phyloP scores from a whole-genome alignment of 2,329 filamentous ascomycete species.

The Keithomyces neogunnii region DNA sequence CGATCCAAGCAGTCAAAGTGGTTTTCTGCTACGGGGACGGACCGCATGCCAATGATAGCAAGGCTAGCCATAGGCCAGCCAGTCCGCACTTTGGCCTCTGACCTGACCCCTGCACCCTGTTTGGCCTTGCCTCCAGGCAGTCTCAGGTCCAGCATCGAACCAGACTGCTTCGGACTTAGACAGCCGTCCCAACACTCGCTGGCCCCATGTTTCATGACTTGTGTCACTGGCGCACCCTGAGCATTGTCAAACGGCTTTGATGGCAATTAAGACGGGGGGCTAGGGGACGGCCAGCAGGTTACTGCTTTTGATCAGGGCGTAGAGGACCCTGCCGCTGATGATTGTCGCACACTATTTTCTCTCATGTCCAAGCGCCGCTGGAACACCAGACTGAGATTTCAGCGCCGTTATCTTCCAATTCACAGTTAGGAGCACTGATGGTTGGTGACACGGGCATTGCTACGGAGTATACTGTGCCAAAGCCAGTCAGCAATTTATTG shows the following conservation, averaged over 20 bases:
- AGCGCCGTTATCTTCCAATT: background rate
- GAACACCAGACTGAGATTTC: background rate
- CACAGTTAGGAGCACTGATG: background rate
- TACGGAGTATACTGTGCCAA: too few relatives aligned
- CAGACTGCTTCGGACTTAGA: background rate
- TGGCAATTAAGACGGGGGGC: background rate
- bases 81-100: background rate
- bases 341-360: too few relatives aligned
- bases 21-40: too few relatives aligned
- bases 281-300: too few relatives aligned
- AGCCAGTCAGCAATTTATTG: too few relatives aligned
- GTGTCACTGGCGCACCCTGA: background rate
- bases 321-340: background rate
- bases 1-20: too few relatives aligned
- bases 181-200: background rate
- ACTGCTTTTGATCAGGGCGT: background rate
- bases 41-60: constrained; percentile 3
- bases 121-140: background rate
- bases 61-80: constrained; percentile 3
- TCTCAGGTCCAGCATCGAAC: background rate
- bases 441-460: too few relatives aligned
- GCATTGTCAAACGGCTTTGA: background rate
- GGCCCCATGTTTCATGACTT: background rate
- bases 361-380: too few relatives aligned
- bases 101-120: background rate